These are phyloP conservation scores for Sanghuangporus weigelae DNA, from an alignment of 1,284 basidiomycete species.

Conservation along the genomic window DNA sequence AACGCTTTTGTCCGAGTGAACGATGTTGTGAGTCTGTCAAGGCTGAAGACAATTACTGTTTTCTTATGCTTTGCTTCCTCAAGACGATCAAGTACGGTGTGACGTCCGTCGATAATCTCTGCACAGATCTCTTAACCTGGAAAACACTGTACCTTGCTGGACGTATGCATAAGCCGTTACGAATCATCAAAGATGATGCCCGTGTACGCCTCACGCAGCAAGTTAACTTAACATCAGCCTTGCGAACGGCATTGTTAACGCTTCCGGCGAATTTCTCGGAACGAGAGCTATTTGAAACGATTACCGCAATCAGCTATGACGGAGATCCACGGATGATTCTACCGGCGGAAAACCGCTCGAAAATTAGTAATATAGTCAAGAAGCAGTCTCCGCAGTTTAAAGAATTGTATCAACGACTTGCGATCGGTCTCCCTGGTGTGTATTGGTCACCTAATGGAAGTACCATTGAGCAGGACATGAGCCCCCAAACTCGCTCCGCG, in stretches of 20 bases:
- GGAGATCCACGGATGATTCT: slow-evolving; percentile 94
- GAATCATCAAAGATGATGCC: slow-evolving; percentile 84
- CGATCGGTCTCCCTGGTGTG: slow-evolving; percentile 71
- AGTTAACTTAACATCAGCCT: slow-evolving; percentile 87
- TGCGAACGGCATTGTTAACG: slow-evolving; percentile 72
- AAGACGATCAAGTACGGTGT: slow-evolving; percentile 98
- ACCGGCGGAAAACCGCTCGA: slow-evolving; percentile 91
- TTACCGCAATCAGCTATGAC: slow-evolving; percentile 84
- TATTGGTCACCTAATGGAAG: slow-evolving; percentile 49
- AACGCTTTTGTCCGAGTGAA: slow-evolving; percentile 84
- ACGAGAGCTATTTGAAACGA: slow-evolving; percentile 77
- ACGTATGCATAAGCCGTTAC: slow-evolving; percentile 94
- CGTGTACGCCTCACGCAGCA: slow-evolving; percentile 89
- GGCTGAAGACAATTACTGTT: background rate
- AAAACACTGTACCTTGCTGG: slow-evolving; percentile 91
- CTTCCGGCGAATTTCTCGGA: slow-evolving; percentile 68
- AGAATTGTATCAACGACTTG: slow-evolving; percentile 79
- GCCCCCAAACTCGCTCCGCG: slow-evolving; percentile 57
- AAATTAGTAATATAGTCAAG: slow-evolving; percentile 90
- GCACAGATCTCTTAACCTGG: slow-evolving; percentile 90
- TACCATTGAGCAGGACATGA: slow-evolving; percentile 66
- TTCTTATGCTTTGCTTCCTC: slow-evolving; percentile 12
- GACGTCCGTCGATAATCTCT: slow-evolving; percentile 86
- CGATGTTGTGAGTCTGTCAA: slow-evolving; percentile 51
- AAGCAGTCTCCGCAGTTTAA: slow-evolving; percentile 82